Evolutionary conservation across 148 eudicot genomes (phyloP), one percentile per base, ranked within the genome.

Genomic region (Polygonum maritimum): DNA sequence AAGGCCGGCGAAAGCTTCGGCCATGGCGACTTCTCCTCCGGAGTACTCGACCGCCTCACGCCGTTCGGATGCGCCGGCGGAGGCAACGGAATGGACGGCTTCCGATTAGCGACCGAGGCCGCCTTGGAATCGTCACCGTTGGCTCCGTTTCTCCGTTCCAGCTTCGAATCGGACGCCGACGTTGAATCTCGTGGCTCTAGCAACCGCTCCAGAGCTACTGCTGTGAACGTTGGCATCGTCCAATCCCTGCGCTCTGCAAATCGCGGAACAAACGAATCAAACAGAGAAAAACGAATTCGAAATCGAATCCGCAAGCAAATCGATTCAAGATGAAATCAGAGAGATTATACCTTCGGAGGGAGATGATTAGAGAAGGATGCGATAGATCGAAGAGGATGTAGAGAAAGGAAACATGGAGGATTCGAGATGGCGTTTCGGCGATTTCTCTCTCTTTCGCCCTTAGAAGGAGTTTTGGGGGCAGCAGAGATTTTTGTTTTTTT

Each of bases 151-250:
- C 86, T 80, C 62, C 85, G 78, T 22, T 88, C 96, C 38, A 83
- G 84, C 75, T 76, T 84, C 35, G 86, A 60, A 35, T 82, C 85
- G 44, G 88, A 70, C 83, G 80, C 79, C 60, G 93, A 77, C 74
- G 78, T 92, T 10, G 88, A 69, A 73, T 79, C 82, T 82, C 86
- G 88, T 58, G 90, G 85, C 75, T 95, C 99, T 38, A 95, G 80
- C 4, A 88, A 81, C 38, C 88, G 87, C 80, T 95, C 99, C 74
- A 92, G 78, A 65, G 93, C 82, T 82, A 89, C 80, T 0, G 96
- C 84, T 60, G 97, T 82, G 76, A 85, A 88, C 51, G 96, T 89
- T 77, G 97, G 92, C 99, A 95, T 95, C 79, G 76, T 87, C 71
- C 45, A 36, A 10, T 67, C 44, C 44, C 88, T 76, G 74, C 78